Evolutionary conservation across 2,329 filamentous ascomycete species (phyloP).

Genomic region (Xylaria sp.): DNA sequence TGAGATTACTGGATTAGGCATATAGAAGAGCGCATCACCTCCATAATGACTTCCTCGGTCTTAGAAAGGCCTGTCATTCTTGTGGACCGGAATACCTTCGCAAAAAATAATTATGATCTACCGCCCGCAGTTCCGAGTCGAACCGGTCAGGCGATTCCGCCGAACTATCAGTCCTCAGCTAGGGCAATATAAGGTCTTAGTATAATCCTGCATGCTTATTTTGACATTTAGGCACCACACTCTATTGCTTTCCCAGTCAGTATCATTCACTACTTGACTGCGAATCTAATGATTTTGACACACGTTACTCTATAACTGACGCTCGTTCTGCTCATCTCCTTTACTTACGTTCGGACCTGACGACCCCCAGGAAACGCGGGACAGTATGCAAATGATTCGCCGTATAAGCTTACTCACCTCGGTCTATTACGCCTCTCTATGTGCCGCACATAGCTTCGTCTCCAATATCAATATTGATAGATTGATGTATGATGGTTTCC

Average conservation of each 20-base stretch:
- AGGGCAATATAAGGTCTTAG: constrained; percentile 13
- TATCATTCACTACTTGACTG: background rate
- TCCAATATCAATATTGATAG: constrained; percentile 45
- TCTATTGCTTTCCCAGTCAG: background rate
- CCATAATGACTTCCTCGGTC: constrained; percentile 1
- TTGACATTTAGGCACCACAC: background rate
- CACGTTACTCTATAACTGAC: background rate
- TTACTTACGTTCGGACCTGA: background rate
- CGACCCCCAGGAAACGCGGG: background rate
- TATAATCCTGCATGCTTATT: background rate
- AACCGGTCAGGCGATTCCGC: background rate
- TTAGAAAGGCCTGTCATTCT: constrained; percentile 12
- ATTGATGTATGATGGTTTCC: constrained; percentile 44
- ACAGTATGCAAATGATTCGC: constrained; percentile 21
- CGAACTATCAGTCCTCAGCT: background rate
- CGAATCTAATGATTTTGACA: background rate
- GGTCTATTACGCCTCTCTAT: constrained; percentile 1
- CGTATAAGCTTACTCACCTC: constrained; percentile 26
- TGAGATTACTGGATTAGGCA: constrained; percentile 19
- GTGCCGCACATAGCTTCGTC: constrained; percentile 44
- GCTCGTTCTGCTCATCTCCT: background rate
- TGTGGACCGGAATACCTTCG: background rate
- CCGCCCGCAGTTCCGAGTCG: constrained; percentile 25
- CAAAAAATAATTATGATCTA: background rate
- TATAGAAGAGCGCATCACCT: constrained; percentile 20